Percentiles rank a stretch among this genome's conserved stretches.
phyloP scores from a whole-genome alignment of 225 moss, liverwort and hornwort genomes.

The Bryoerythrophyllum caledonicum region DNA sequence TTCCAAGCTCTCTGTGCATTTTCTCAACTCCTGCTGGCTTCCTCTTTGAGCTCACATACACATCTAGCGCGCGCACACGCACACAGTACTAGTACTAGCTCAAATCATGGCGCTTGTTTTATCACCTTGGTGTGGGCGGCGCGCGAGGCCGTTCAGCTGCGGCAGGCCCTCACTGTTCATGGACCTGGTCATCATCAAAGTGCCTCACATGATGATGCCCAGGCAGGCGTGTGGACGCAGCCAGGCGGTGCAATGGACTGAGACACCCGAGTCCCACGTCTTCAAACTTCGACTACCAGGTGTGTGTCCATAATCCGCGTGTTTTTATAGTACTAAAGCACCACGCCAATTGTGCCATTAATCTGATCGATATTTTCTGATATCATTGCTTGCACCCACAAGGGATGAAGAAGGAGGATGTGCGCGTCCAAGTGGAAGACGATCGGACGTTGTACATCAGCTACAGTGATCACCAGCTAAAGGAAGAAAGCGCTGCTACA shows the following conservation, averaged over 20 bases:
- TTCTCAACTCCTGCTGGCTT: too few species aligned
- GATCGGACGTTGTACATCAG: too few species aligned
- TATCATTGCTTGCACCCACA: too few species aligned
- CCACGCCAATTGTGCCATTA: too few species aligned
- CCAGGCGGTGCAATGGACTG: constrained; percentile 38
- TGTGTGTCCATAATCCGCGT: background rate
- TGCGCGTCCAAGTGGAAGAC: too few species aligned
- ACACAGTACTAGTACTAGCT: background rate
- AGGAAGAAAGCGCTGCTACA: background rate
- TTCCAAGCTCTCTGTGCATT: too few species aligned
- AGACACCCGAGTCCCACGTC: constrained; percentile 33
- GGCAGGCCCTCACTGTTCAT: constrained; percentile 27
- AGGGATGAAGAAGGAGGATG: too few species aligned
- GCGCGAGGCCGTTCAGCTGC: constrained; percentile 34
- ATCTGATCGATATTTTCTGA: too few species aligned
- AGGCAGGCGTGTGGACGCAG: constrained; percentile 13
- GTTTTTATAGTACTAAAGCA: too few species aligned
- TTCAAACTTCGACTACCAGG: constrained; percentile 39
- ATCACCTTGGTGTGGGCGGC: constrained; percentile 42
- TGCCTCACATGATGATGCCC: constrained; percentile 24
- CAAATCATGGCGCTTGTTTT: constrained; percentile 34
- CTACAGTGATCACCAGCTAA: background rate
- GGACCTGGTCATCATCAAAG: constrained; percentile 38
- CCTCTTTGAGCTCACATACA: background rate
- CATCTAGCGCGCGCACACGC: background rate